Base-by-base conservation (phyloP, 345 rosid species). In the Salix exigua region DNA sequence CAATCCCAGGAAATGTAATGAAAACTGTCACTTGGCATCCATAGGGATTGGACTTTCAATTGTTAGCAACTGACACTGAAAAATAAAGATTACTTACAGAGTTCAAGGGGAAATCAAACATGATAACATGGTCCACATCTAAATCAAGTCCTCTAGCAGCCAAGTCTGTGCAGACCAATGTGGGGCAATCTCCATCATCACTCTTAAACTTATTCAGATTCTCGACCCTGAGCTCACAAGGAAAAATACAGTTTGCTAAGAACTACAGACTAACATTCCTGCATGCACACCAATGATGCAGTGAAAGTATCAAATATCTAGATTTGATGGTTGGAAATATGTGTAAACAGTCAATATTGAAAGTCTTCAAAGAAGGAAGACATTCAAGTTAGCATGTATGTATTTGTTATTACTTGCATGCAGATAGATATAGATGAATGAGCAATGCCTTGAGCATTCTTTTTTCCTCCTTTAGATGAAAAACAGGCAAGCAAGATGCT, bases 111-210 rank as follows among this genome's bases (percentile, higher is more conserved):
- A 93, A 95, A 86, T 95, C 98, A 84, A 93, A 93, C 97, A 93
- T 93, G 82, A 93, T 85, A 66, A 91, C 97, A 85, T 93, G 96
- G 88, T 95, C 93, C 4, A 93, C 98, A 48, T 88, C 96, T 68
- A 95, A 88, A 80, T 95, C 97, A 40, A 93, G 88, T 70, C 99
- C 99, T 80, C 96, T 84, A 4, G 99, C 98, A 80, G 96, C 99
- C 91, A 95, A 84, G 89, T 91, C 98, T 0, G 99, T 91, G 80
- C 97, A 95, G 78, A 91, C 99, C 76, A 93, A 86, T 19, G 99
- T 93, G 35, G 99, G 99, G 82, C 92, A 88, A 79, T 91, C 96
- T 84, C 92, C 97, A 75, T 88, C 91, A 58, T 95, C 97, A 26
- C 86, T 94, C 84, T 89, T 95, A 78, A 95, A 95, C 86, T 91